phyloP scores from a whole-genome alignment of 345 rosid species.

The Boechera retrofracta region DNA sequence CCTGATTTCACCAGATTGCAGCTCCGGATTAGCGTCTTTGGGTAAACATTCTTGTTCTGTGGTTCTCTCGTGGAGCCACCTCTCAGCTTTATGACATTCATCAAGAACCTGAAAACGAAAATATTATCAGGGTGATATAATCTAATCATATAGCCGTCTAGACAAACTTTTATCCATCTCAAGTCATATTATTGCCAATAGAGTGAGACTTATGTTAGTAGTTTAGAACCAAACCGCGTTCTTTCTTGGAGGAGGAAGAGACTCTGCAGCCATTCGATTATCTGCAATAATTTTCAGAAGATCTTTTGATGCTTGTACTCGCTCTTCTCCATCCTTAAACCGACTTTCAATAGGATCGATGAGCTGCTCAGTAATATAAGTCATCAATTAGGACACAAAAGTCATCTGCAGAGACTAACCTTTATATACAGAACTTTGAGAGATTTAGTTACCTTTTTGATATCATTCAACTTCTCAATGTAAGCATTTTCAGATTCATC shows the following conservation, averaged over 20 bases:
- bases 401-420: constrained; percentile 17
- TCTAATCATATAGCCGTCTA: constrained; percentile 22
- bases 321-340: constrained; percentile 65
- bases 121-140: background rate
- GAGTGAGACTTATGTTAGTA: constrained; percentile 4
- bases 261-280: constrained; percentile 51
- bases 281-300: constrained; percentile 57
- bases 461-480: constrained; percentile 57
- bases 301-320: constrained; percentile 61
- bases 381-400: constrained; percentile 19
- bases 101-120: constrained; percentile 53
- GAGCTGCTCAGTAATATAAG: constrained; percentile 48
- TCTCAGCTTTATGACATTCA: constrained; percentile 72
- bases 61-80: constrained; percentile 69
- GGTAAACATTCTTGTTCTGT: constrained; percentile 58
- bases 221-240: constrained; percentile 53
- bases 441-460: constrained; percentile 59
- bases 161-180: background rate
- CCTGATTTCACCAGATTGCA: constrained; percentile 69
- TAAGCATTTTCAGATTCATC: constrained; percentile 78
- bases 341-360: constrained; percentile 73
- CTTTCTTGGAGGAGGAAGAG: constrained; percentile 59
- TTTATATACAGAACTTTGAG: background rate
- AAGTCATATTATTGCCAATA: background rate
- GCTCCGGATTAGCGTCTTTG: constrained; percentile 55